Conservation (phyloP, 2,329 filamentous ascomycete genomes). For the Dactylellina parvicollis region DNA sequence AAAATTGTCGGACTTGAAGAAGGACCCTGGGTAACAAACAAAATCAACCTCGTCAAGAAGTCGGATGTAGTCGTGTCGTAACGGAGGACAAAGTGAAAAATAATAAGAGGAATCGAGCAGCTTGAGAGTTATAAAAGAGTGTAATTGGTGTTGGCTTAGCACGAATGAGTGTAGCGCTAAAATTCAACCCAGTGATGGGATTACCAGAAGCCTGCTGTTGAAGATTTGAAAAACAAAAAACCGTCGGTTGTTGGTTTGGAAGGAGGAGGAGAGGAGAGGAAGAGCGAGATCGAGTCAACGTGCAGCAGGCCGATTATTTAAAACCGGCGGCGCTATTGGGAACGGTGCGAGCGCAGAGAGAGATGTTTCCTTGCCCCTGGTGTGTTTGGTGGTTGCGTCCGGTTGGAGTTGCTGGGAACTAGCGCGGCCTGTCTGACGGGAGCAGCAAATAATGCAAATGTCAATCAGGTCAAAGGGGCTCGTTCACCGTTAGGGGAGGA, state of each 20-base stretch:
- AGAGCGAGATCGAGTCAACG: constrained; percentile 20
- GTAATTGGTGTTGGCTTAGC: constrained; percentile 53
- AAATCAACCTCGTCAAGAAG: constrained; percentile 52
- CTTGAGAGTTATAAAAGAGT: constrained; percentile 47
- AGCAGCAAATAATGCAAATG: too few species aligned
- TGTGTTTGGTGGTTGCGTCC: constrained; percentile 8
- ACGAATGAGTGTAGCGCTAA: constrained; percentile 53
- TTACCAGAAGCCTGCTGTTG: constrained; percentile 51
- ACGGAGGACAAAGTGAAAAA: constrained; percentile 32
- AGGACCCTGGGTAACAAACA: constrained; percentile 6
- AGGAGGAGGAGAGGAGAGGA: constrained; percentile 27
- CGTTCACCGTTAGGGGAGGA: constrained; percentile 46
- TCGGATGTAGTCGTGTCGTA: constrained; percentile 27
- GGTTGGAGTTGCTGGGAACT: constrained; percentile 36
- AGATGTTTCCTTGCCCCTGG: constrained; percentile 19
- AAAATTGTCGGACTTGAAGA: not conserved
- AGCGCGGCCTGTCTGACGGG: too few species aligned
- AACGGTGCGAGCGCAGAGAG: not conserved
- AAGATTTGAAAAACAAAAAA: constrained; percentile 44
- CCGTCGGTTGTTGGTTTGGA: constrained; percentile 46
- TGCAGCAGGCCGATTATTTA: constrained; percentile 53
- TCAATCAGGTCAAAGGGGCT: not conserved
- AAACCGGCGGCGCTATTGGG: constrained; percentile 52
- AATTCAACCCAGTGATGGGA: constrained; percentile 50
- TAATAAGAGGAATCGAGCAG: constrained; percentile 19